Conservation (phyloP, 164 flowering plant species). For the Berberis vulgaris region DNA sequence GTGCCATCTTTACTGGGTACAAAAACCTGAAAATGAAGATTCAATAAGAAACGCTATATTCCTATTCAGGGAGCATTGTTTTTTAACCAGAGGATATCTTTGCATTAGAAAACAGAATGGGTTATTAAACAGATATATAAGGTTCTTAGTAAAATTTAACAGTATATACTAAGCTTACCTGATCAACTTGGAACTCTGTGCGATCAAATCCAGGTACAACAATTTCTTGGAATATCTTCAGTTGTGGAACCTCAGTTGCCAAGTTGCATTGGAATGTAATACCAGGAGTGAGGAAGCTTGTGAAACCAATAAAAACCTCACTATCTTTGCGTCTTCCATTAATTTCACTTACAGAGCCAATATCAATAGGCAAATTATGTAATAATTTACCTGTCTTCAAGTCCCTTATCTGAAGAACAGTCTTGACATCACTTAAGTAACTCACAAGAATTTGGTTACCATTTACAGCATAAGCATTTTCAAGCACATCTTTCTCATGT, state of each 20-base stretch:
- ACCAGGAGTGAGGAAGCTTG: conserved; percentile 87
- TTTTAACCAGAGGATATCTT: neutral
- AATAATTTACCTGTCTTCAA: conserved; percentile 63
- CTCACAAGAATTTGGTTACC: conserved; percentile 57
- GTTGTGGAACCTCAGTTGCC: conserved; percentile 38
- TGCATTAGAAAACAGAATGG: no score
- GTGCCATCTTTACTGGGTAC: conserved; percentile 84
- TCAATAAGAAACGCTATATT: neutral
- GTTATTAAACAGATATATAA: neutral
- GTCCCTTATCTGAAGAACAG: conserved; percentile 75
- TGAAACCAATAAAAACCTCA: conserved; percentile 57
- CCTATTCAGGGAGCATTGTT: neutral
- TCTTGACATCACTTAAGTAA: conserved; percentile 85
- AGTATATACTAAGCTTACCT: conserved; percentile 35
- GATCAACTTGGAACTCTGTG: conserved; percentile 66
- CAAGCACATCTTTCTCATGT: conserved; percentile 72
- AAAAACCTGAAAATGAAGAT: conserved; percentile 54
- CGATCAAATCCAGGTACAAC: conserved; percentile 81
- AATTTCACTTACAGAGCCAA: conserved; percentile 63
- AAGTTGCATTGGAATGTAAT: conserved; percentile 48
- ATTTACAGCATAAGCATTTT: conserved; percentile 70
- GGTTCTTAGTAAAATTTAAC: neutral
- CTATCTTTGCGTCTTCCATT: conserved; percentile 71
- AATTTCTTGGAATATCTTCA: conserved; percentile 79
- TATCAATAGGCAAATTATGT: conserved; percentile 76